Evolutionary conservation across 2,329 filamentous ascomycete species (phyloP).

Genomic region (Talaromyces verruculosus): DNA sequence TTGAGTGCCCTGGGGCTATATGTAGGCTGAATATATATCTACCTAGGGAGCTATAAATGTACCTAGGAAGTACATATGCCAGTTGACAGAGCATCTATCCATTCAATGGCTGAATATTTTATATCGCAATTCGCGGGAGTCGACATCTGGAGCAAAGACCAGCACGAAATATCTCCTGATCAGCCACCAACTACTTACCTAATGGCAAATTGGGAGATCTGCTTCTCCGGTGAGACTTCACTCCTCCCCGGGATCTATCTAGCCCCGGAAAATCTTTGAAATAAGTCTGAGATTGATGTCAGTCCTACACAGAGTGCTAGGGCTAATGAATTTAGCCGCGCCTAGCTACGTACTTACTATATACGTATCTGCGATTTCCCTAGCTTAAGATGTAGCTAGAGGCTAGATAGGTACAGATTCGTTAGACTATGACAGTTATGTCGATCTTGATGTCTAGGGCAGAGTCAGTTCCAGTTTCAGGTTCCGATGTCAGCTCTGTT

Average conservation of each 20-base stretch:
- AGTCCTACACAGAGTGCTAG: not conserved
- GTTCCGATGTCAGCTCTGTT: not conserved
- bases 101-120: not conserved
- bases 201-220: not conserved
- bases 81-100: not conserved
- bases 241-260: not conserved
- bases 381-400: not conserved
- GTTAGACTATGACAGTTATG: not conserved
- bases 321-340: not conserved
- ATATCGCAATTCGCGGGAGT: constrained; percentile 2
- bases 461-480: not conserved
- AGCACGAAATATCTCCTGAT: not conserved
- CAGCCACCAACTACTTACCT: not conserved
- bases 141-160: not conserved
- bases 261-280: not conserved
- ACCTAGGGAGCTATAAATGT: not conserved
- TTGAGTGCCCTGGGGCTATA: not conserved
- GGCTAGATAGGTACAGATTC: not conserved
- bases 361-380: not conserved
- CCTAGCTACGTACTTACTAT: not conserved
- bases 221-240: not conserved
- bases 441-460: not conserved
- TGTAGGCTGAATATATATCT: not conserved
- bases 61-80: not conserved
- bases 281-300: not conserved